phyloP scores from a whole-genome alignment of 2,329 filamentous ascomycete species.

The Ceratocystiopsis sp. region DNA sequence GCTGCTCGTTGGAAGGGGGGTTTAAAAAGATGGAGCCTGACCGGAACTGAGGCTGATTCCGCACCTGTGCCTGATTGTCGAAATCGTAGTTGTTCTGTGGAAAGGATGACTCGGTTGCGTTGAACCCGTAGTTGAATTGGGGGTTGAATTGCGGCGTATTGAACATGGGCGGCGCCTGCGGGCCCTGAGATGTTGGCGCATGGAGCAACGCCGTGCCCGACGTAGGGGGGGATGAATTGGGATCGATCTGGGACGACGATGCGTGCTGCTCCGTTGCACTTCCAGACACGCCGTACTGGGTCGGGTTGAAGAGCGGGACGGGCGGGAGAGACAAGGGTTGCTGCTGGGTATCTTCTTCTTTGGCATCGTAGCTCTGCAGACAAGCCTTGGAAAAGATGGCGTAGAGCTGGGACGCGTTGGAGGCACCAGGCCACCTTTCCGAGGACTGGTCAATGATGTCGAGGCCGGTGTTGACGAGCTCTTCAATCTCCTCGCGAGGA shows the following conservation, averaged over 20 bases:
- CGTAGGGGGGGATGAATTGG: slow-evolving; percentile 25
- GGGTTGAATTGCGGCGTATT: slow-evolving; percentile 40
- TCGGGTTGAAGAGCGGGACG: slow-evolving; percentile 9
- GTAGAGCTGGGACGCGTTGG: slow-evolving; percentile 71
- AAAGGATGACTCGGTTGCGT: slow-evolving; percentile 13
- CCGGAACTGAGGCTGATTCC: slow-evolving; percentile 32
- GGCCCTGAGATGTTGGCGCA: slow-evolving; percentile 10
- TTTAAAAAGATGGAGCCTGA: slow-evolving; percentile 51
- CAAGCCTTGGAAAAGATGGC: slow-evolving; percentile 72
- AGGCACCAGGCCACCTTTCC: slow-evolving; percentile 81
- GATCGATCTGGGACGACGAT: slow-evolving; percentile 30
- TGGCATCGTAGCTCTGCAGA: slow-evolving; percentile 66
- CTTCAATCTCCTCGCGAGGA: slow-evolving; percentile 56
- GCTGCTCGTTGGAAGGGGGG: slow-evolving; percentile 34
- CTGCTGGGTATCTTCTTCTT: slow-evolving; percentile 18
- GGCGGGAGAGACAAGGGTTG: not conserved
- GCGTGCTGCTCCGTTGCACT: slow-evolving; percentile 20
- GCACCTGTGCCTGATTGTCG: slow-evolving; percentile 7
- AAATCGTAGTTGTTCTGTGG: not conserved
- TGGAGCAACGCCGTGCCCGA: slow-evolving; percentile 20
- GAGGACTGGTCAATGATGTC: slow-evolving; percentile 66
- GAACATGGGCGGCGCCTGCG: slow-evolving; percentile 21
- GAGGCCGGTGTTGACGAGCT: slow-evolving; percentile 55
- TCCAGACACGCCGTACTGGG: slow-evolving; percentile 9
- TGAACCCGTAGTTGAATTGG: slow-evolving; percentile 41